Evolutionary conservation across 441 rosid genomes (phyloP).

Genomic region (Eutrema salsugineum): DNA sequence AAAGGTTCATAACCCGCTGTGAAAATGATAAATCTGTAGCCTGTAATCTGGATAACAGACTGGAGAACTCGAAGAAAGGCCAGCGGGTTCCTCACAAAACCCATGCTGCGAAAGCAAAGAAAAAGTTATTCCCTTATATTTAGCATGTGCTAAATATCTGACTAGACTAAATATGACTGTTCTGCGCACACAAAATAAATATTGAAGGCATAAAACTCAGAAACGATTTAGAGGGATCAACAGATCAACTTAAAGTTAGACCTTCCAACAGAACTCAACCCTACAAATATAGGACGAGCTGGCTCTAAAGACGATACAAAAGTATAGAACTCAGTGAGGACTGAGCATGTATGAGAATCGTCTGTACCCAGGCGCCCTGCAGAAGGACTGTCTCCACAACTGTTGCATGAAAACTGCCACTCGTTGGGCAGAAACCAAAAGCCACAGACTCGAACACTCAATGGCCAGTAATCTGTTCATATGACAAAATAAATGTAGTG

Average conservation of each 20-base stretch:
- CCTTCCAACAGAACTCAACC: slow-evolving; percentile 91
- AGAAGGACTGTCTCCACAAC: slow-evolving; percentile 50
- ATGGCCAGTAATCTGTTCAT: slow-evolving; percentile 85
- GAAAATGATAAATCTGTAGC: slow-evolving; percentile 66
- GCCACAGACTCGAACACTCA: slow-evolving; percentile 69
- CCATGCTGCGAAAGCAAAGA: slow-evolving; percentile 72
- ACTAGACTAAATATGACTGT: neutral
- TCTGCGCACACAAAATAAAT: neutral
- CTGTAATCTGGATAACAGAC: slow-evolving; percentile 54
- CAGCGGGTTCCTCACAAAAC: slow-evolving; percentile 67
- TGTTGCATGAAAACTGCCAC: slow-evolving; percentile 87
- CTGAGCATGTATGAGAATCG: slow-evolving; percentile 42
- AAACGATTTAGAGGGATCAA: neutral
- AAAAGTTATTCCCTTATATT: slow-evolving; percentile 6
- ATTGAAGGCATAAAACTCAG: neutral
- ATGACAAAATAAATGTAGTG: neutral
- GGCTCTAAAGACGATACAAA: slow-evolving; percentile 45
- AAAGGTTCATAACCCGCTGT: slow-evolving; percentile 79
- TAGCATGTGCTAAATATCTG: neutral
- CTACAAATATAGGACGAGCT: slow-evolving; percentile 59
- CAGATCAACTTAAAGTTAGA: slow-evolving; percentile 29
- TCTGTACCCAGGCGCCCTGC: slow-evolving; percentile 26
- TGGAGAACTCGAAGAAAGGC: slow-evolving; percentile 69
- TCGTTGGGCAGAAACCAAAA: slow-evolving; percentile 85
- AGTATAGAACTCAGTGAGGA: slow-evolving; percentile 51